phyloP scores from a whole-genome alignment of 2,329 filamentous ascomycete genomes.

The Zalaria obscura region DNA sequence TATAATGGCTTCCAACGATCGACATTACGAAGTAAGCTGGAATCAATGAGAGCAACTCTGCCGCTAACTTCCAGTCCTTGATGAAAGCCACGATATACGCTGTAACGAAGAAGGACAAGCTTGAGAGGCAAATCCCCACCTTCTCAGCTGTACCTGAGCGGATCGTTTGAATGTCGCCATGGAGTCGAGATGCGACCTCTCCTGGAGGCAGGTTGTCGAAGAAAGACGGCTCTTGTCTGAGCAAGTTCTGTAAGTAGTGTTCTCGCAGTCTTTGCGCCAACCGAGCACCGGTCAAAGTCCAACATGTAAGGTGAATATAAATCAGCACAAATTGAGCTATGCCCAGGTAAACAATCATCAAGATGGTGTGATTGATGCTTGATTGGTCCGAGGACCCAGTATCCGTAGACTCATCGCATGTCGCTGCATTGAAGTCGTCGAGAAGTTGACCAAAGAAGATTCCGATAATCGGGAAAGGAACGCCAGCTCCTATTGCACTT shows the following conservation, averaged over 20 bases:
- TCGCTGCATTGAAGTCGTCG: constrained; percentile 44
- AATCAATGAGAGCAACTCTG: constrained; percentile 48
- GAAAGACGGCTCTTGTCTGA: constrained; percentile 48
- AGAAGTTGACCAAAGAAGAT: constrained; percentile 51
- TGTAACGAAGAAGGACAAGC: constrained; percentile 50
- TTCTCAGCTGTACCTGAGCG: constrained; percentile 58
- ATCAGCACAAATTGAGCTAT: constrained; percentile 49
- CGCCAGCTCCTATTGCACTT: constrained; percentile 40
- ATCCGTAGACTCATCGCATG: constrained; percentile 29
- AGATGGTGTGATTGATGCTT: constrained; percentile 41
- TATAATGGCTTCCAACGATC: constrained; percentile 39
- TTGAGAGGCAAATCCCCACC: constrained; percentile 49
- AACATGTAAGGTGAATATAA: constrained; percentile 49
- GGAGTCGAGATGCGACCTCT: constrained; percentile 49
- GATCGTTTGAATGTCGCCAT: constrained; percentile 51
- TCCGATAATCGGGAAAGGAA: constrained; percentile 49
- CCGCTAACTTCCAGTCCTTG: constrained; percentile 47
- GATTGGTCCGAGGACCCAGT: constrained; percentile 22
- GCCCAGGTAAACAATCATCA: constrained; percentile 48
- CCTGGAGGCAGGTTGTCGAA: constrained; percentile 50
- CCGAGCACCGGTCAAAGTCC: constrained; percentile 49
- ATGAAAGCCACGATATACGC: constrained; percentile 55
- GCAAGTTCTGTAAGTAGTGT: constrained; percentile 42
- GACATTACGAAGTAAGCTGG: constrained; percentile 49
- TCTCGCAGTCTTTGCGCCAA: constrained; percentile 49